These are phyloP conservation scores for Escovopsis sp. DNA, from an alignment of 2,329 filamentous ascomycete species.

Conservation along the genomic window DNA sequence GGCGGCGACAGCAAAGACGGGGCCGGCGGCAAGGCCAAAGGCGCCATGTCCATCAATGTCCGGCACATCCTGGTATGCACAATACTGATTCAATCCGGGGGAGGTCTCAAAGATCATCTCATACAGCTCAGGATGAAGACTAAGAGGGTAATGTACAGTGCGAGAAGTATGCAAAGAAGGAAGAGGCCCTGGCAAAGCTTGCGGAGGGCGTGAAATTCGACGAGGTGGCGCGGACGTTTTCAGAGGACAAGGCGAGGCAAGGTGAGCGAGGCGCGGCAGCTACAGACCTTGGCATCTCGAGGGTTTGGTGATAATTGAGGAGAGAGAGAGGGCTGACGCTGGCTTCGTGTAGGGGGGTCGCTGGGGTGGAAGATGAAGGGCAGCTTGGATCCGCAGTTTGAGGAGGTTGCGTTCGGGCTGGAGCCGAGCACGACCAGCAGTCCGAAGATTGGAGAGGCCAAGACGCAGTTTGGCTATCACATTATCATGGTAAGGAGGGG, in stretches of 20 bases:
- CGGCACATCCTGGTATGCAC: slow-evolving; percentile 51
- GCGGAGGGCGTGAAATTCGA: slow-evolving; percentile 55
- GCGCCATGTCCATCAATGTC: slow-evolving; percentile 55
- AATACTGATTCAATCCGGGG: too few species aligned
- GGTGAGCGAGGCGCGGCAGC: too few species aligned
- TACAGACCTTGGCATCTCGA: neutral
- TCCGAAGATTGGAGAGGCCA: slow-evolving; percentile 54
- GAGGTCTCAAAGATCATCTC: neutral
- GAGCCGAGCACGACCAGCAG: slow-evolving; percentile 47
- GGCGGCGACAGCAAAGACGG: slow-evolving; percentile 17
- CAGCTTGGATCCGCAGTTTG: slow-evolving; percentile 51
- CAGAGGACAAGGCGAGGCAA: slow-evolving; percentile 61
- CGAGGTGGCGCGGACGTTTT: slow-evolving; percentile 55
- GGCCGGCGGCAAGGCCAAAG: slow-evolving; percentile 28
- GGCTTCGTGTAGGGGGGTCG: slow-evolving; percentile 38
- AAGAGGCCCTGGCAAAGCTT: slow-evolving; percentile 57
- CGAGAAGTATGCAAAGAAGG: slow-evolving; percentile 63
- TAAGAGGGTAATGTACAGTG: slow-evolving; percentile 35
- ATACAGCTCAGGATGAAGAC: neutral
- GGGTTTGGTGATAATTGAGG: neutral
- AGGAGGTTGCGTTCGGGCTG: slow-evolving; percentile 55
- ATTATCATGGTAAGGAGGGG: slow-evolving; percentile 51
- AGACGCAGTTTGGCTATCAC: slow-evolving; percentile 65
- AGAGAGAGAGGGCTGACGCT: slow-evolving; percentile 1
- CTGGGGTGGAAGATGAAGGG: slow-evolving; percentile 61